These are phyloP conservation scores for Pichia heedii DNA, from an alignment of 805 yeast genomes.

Conservation along the genomic window DNA sequence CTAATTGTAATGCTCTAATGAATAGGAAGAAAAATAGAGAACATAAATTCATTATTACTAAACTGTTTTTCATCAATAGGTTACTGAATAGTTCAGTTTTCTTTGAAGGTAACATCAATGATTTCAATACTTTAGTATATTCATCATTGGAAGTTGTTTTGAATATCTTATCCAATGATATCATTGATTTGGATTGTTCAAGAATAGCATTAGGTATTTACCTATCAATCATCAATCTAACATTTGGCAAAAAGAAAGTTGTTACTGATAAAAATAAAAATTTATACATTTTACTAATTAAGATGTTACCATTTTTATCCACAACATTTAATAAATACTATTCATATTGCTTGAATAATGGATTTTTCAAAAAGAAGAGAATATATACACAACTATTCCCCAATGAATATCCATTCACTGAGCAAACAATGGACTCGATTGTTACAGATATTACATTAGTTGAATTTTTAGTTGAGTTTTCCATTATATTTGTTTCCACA, in stretches of 20 bases:
- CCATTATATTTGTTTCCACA: constrained; percentile 49
- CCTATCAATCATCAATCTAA: constrained; percentile 35
- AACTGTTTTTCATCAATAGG: constrained; percentile 53
- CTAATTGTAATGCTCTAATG: constrained; percentile 19
- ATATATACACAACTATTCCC: constrained; percentile 67
- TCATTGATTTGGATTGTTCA: constrained; percentile 45
- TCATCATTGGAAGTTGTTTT: constrained; percentile 47
- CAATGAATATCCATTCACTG: constrained; percentile 51
- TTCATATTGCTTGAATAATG: constrained; percentile 38
- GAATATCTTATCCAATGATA: constrained; percentile 43
- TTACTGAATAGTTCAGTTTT: constrained; percentile 29
- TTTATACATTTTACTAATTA: constrained; percentile 37
- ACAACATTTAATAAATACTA: constrained; percentile 43
- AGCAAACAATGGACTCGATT: constrained; percentile 61
- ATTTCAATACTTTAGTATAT: constrained; percentile 29
- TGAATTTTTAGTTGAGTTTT: constrained; percentile 63
- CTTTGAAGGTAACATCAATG: constrained; percentile 19
- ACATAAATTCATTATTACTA: constrained; percentile 45
- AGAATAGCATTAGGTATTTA: constrained; percentile 57
- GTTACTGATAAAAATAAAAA: constrained; percentile 25
- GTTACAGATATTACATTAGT: constrained; percentile 61
- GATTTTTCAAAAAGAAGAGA: constrained; percentile 43
- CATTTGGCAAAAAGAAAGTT: constrained; percentile 17
- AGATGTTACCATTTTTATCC: constrained; percentile 47
- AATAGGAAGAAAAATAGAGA: constrained; percentile 38